Evolutionary conservation across 2,329 filamentous ascomycete genomes (phyloP).

Genomic region (Epichloe typhina): DNA sequence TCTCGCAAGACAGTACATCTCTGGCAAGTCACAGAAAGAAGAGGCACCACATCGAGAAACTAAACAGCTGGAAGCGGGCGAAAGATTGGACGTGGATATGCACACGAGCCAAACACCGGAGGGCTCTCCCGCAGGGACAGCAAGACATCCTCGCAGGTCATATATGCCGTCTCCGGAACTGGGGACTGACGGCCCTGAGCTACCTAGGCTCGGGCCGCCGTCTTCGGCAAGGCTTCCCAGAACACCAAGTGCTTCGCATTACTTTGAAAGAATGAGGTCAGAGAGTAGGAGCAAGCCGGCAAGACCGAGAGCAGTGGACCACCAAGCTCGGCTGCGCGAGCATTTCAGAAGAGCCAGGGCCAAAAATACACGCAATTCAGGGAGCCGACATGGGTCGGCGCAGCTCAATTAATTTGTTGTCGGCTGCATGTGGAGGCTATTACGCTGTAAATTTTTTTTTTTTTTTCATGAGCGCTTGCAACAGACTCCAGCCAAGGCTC

Average conservation of each 20-base stretch:
- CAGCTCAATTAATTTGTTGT: background rate
- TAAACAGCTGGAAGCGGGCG: background rate
- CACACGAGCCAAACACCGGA: background rate
- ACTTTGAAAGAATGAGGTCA: conserved; percentile 11
- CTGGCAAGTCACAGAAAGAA: background rate
- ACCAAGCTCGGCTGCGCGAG: conserved; percentile 14
- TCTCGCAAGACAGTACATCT: conserved; percentile 4
- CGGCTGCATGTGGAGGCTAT: too few species aligned
- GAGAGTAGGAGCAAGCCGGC: conserved; percentile 6
- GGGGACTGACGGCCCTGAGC: conserved; percentile 8
- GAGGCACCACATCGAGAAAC: background rate
- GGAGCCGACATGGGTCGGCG: conserved; percentile 1
- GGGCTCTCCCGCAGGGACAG: background rate
- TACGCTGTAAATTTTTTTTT: background rate
- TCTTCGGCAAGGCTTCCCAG: conserved; percentile 7
- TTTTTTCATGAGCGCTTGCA: background rate
- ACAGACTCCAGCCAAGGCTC: background rate
- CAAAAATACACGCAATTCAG: conserved; percentile 5
- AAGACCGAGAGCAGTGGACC: conserved; percentile 7
- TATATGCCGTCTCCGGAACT: conserved; percentile 10
- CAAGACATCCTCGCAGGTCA: background rate
- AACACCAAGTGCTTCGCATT: conserved; percentile 11
- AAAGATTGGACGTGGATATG: conserved; percentile 4
- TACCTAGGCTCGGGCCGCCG: conserved; percentile 9
- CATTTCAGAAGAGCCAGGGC: conserved; percentile 14